A percentile compares a stretch with the other conserved stretches of the same genome.
These are phyloP conservation scores for Epithemia pelagica DNA, from an alignment of 108 stramenopile species.

Conservation along the genomic window DNA sequence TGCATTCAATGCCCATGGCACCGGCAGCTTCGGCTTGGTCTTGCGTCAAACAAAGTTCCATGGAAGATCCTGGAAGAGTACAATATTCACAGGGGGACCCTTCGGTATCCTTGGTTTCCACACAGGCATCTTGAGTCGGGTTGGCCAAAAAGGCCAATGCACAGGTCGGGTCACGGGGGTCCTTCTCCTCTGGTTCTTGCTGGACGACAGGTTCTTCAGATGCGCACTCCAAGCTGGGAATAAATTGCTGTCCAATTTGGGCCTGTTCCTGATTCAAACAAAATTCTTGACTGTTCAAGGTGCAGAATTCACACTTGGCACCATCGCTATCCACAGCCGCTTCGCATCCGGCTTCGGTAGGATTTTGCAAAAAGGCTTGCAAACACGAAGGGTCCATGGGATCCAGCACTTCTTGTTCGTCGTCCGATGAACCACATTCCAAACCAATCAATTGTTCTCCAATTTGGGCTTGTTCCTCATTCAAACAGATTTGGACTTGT, in stretches of 20 bases:
- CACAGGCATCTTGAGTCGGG: slow-evolving; percentile 12
- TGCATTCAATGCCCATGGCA: slow-evolving; percentile 21
- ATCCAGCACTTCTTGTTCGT: neutral
- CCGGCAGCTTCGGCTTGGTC: slow-evolving; percentile 30
- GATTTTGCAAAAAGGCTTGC: slow-evolving; percentile 15
- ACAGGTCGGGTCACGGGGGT: slow-evolving; percentile 14
- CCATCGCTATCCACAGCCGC: slow-evolving; percentile 28
- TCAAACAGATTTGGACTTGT: slow-evolving; percentile 18
- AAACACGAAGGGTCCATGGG: slow-evolving; percentile 25
- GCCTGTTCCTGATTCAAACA: slow-evolving; percentile 31
- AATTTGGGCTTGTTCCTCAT: slow-evolving; percentile 23
- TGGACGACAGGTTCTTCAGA: neutral
- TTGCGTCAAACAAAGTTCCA: slow-evolving; percentile 17
- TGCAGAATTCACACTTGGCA: slow-evolving; percentile 31
- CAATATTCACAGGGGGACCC: slow-evolving; percentile 34
- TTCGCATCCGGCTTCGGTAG: slow-evolving; percentile 19
- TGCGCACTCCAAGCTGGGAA: neutral
- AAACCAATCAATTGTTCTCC: slow-evolving; percentile 20
- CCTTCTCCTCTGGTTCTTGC: neutral
- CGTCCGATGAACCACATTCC: neutral
- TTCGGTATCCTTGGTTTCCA: slow-evolving; percentile 8
- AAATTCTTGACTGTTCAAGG: slow-evolving; percentile 5
- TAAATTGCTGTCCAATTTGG: slow-evolving; percentile 21
- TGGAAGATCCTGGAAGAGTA: slow-evolving; percentile 15
- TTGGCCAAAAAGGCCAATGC: slow-evolving; percentile 2